Percentiles rank a stretch among this genome's conserved stretches.
These are phyloP conservation scores for Penicillium lividum DNA, from an alignment of 495 filamentous ascomycete genomes.

Conservation along the genomic window DNA sequence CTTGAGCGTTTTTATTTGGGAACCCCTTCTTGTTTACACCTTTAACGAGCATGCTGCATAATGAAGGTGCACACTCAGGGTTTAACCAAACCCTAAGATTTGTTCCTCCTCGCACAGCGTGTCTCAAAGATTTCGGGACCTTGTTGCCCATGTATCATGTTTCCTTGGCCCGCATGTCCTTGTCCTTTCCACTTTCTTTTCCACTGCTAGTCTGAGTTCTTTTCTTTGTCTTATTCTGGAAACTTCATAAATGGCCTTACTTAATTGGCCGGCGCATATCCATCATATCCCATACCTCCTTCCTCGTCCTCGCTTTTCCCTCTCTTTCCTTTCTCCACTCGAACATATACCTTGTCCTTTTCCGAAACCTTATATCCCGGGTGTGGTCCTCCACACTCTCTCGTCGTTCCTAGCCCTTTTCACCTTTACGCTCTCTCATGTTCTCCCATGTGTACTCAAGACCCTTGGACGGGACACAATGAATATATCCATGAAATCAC, in stretches of 20 bases:
- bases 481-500: constrained; percentile 31
- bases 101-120: constrained; percentile 20
- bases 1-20: constrained; percentile 41
- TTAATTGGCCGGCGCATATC: constrained; percentile 31
- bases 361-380: constrained; percentile 8
- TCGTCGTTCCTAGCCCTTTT: constrained; percentile 14
- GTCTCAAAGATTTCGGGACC: constrained; percentile 25
- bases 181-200: constrained; percentile 23
- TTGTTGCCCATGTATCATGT: constrained; percentile 32
- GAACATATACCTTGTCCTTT: constrained; percentile 19
- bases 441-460: constrained; percentile 25
- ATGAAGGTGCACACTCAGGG: constrained; percentile 15
- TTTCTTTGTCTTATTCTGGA: constrained; percentile 20
- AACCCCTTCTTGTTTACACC: constrained; percentile 33
- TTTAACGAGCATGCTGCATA: constrained; percentile 26
- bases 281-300: constrained; percentile 21
- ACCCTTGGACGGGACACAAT: constrained; percentile 28
- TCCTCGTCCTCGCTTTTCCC: neutral
- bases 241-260: constrained; percentile 29
- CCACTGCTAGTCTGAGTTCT: constrained; percentile 13
- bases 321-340: constrained; percentile 6
- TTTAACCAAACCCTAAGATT: neutral
- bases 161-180: constrained; percentile 30
- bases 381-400: constrained; percentile 23
- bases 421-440: constrained; percentile 16